Conservation (phyloP, 2,329 filamentous ascomycete genomes). For the Colletotrichum sp. region DNA sequence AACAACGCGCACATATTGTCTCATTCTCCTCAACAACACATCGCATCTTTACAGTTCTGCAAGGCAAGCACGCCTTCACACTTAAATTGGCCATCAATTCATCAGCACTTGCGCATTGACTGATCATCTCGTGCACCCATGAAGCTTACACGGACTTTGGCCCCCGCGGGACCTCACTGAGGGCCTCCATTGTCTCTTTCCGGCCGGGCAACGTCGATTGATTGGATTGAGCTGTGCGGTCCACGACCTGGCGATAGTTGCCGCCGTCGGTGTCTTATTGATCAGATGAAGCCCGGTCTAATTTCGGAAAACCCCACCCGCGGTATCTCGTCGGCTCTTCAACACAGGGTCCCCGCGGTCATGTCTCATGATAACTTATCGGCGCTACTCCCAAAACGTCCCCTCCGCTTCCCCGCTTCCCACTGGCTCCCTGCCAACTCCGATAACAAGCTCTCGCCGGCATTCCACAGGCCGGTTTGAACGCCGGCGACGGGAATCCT, state of each 20-base stretch:
- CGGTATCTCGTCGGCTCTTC: neutral
- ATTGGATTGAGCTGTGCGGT: neutral
- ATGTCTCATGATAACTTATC: neutral
- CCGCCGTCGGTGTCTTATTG: neutral
- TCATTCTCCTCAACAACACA: conserved; percentile 29
- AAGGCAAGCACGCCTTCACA: conserved; percentile 38
- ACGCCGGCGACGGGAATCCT: neutral
- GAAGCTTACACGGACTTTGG: neutral
- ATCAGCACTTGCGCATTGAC: neutral
- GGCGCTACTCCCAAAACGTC: neutral
- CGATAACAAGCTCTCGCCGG: neutral
- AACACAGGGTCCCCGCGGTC: neutral
- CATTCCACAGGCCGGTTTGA: neutral
- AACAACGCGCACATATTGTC: conserved; percentile 39
- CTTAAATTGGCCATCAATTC: neutral
- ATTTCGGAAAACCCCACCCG: neutral
- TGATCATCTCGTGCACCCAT: neutral
- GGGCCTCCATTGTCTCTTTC: neutral
- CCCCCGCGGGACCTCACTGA: neutral
- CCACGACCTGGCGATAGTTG: neutral
- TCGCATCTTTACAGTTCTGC: conserved; percentile 44
- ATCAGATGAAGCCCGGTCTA: neutral
- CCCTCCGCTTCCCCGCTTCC: neutral
- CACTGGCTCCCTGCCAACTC: neutral
- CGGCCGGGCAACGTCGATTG: neutral